Evolutionary conservation across 2,329 filamentous ascomycete genomes (phyloP).

Genomic region (Ophiosphaerella korrae): DNA sequence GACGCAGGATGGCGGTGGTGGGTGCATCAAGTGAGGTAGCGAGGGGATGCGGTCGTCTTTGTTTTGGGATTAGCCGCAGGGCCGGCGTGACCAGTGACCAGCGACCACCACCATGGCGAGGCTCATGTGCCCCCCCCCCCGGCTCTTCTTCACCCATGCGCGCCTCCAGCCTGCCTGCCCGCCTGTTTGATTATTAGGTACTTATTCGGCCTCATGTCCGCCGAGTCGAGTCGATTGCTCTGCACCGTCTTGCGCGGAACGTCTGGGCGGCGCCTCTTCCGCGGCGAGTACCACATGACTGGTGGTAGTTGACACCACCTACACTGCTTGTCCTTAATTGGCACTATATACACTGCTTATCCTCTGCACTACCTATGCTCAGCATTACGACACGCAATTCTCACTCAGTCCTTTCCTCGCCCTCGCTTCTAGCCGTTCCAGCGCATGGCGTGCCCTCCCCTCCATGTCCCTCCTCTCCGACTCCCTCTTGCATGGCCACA

Average conservation of each 20-base stretch:
- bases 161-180: background rate
- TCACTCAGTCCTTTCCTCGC: constrained; percentile 1
- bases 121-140: constrained; percentile 12
- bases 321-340: background rate
- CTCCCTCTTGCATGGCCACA: constrained; percentile 31
- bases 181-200: constrained; percentile 1
- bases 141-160: constrained; percentile 7
- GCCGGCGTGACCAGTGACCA: constrained; percentile 12
- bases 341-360: too few relatives aligned
- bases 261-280: constrained; percentile 22
- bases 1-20: background rate
- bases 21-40: background rate
- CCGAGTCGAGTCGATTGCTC: constrained; percentile 2
- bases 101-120: constrained; percentile 1
- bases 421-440: constrained; percentile 17
- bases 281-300: constrained; percentile 31
- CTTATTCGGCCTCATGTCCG: constrained; percentile 8
- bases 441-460: constrained; percentile 41
- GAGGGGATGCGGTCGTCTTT: too few relatives aligned
- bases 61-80: constrained; percentile 17
- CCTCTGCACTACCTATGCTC: too few relatives aligned
- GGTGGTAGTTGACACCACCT: constrained; percentile 4
- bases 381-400: too few relatives aligned
- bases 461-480: constrained; percentile 47
- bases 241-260: constrained; percentile 1